Percentiles rank a stretch among this genome's conserved stretches.
phyloP scores from a whole-genome alignment of 148 eudicot species.

The Fagopyrum homotropicum region DNA sequence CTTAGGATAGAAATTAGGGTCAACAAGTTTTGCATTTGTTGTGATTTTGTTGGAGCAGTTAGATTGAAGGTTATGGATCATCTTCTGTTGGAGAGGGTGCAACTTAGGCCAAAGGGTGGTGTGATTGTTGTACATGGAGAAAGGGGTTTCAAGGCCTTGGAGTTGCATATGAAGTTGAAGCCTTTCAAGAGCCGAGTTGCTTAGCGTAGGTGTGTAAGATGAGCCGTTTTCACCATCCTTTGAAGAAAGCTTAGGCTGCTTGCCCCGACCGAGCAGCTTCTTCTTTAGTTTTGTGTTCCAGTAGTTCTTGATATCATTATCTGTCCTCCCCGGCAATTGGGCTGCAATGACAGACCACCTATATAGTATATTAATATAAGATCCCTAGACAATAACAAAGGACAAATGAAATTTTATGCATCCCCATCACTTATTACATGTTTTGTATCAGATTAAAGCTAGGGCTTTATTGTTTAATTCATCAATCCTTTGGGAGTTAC shows the following conservation, averaged over 20 bases:
- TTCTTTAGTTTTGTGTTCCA: slow-evolving; percentile 80
- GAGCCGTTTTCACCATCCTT: slow-evolving; percentile 15
- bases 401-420: not conserved
- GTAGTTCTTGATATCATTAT: slow-evolving; percentile 85
- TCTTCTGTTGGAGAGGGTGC: slow-evolving; percentile 65
- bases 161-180: slow-evolving; percentile 96
- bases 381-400: slow-evolving; percentile 15
- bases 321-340: slow-evolving; percentile 93
- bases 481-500: not conserved
- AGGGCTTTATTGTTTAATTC: no score
- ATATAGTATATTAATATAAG: not conserved
- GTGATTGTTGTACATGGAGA: slow-evolving; percentile 44
- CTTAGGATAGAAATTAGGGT: not conserved
- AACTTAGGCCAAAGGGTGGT: slow-evolving; percentile 68
- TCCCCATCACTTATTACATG: no score
- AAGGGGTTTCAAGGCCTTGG: slow-evolving; percentile 52
- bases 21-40: not conserved
- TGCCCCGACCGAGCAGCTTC: slow-evolving; percentile 64
- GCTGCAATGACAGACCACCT: slow-evolving; percentile 99
- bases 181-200: slow-evolving; percentile 83
- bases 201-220: slow-evolving; percentile 34
- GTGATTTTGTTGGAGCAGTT: not conserved
- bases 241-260: slow-evolving; percentile 22
- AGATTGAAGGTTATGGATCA: slow-evolving; percentile 46
- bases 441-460: no score